These are phyloP conservation scores for Rusavskia elegans DNA, from an alignment of 495 filamentous ascomycete species.

Conservation along the genomic window DNA sequence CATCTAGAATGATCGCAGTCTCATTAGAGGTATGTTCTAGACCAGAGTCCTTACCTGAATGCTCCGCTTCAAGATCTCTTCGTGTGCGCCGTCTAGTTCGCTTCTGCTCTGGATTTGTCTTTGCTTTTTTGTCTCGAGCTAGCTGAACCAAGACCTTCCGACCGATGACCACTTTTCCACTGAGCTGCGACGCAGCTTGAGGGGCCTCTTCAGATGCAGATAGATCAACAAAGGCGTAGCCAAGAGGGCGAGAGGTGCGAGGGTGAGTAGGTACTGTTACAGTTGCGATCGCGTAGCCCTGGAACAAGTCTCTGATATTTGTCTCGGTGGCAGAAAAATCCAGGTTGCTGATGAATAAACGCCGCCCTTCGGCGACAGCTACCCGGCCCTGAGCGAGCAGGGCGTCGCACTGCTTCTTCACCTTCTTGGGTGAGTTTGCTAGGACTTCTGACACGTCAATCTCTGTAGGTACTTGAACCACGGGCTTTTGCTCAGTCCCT, in stretches of 20 bases:
- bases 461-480: too few species aligned
- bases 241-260: constrained; percentile 32
- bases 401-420: too few species aligned
- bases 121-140: constrained; percentile 27
- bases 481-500: too few species aligned
- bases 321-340: constrained; percentile 95
- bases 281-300: not conserved
- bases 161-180: not conserved
- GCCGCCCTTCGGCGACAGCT: constrained; percentile 77
- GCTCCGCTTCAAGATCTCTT: too few species aligned
- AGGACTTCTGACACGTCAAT: too few species aligned
- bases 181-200: constrained; percentile 72
- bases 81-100: constrained; percentile 45
- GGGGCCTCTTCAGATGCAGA: constrained; percentile 81
- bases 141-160: not conserved
- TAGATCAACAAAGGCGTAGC: constrained; percentile 94
- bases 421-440: too few species aligned
- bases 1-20: constrained; percentile 40
- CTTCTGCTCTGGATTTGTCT: constrained; percentile 59
- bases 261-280: not conserved
- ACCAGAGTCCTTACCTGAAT: constrained; percentile 29
- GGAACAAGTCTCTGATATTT: constrained; percentile 82
- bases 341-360: constrained; percentile 95
- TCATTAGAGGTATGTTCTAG: constrained; percentile 70
- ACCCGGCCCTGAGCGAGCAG: too few species aligned